Conservation (phyloP, 257 asterid species). For the Solanum ahanhuiri region DNA sequence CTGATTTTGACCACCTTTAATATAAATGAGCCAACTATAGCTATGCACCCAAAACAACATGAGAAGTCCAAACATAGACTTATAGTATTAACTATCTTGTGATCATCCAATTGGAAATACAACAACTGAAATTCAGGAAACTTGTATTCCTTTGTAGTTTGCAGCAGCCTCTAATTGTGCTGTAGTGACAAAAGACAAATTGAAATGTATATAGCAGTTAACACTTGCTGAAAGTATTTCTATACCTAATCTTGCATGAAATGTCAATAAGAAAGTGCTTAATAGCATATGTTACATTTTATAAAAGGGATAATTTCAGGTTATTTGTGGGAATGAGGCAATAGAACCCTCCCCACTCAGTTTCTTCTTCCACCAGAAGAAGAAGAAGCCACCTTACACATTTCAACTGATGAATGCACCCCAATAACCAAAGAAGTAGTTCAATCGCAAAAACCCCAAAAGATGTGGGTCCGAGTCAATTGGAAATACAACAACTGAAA, state of each 20-base stretch:
- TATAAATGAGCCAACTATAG: neutral
- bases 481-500: neutral
- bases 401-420: neutral
- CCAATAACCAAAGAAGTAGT: neutral
- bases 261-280: neutral
- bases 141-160: neutral
- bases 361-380: neutral
- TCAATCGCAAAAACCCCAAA: neutral
- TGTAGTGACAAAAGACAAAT: neutral
- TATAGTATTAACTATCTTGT: neutral
- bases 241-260: neutral
- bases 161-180: neutral
- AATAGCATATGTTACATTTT: neutral
- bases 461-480: neutral
- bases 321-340: neutral
- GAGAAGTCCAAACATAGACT: neutral
- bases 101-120: neutral
- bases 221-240: neutral
- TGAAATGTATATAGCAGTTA: neutral
- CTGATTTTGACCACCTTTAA: neutral
- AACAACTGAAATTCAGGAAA: neutral
- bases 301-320: neutral
- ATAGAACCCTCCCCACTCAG: neutral
- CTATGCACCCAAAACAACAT: neutral
- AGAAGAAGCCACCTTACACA: neutral